phyloP scores from a whole-genome alignment of 306 rosid genomes.

The Citrullus mucosospermus region DNA sequence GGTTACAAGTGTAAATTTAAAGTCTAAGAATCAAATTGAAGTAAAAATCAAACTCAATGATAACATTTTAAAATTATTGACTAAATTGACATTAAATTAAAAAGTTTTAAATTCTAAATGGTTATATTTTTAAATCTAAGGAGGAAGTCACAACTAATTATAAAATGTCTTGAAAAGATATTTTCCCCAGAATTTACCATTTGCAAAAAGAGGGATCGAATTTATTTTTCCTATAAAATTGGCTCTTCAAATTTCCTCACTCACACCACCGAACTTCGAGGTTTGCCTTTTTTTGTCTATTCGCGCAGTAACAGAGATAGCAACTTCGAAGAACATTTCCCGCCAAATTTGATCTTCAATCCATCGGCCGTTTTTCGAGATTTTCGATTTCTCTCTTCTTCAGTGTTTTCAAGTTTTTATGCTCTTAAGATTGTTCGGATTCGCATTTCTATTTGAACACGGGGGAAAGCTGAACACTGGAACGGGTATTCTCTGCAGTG shows the following conservation, averaged over 20 bases:
- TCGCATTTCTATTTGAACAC: conserved; percentile 4
- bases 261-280: not conserved
- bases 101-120: no score
- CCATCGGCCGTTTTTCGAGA: conserved; percentile 9
- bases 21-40: no score
- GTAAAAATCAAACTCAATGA: no score
- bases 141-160: no score
- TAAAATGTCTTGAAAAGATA: no score
- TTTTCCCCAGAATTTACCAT: no score
- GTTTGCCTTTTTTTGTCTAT: not conserved
- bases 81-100: no score
- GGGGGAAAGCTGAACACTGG: not conserved
- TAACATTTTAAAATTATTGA: no score
- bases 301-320: not conserved
- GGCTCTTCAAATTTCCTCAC: not conserved
- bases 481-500: not conserved
- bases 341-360: conserved; percentile 22
- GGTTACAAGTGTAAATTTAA: no score
- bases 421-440: not conserved
- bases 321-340: conserved; percentile 15
- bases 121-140: no score
- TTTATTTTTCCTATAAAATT: not conserved
- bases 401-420: not conserved
- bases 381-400: conserved; percentile 1
- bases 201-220: no score